phyloP scores from a whole-genome alignment of 1,139 yeast genomes.

The Yamadazyma aaseri region DNA sequence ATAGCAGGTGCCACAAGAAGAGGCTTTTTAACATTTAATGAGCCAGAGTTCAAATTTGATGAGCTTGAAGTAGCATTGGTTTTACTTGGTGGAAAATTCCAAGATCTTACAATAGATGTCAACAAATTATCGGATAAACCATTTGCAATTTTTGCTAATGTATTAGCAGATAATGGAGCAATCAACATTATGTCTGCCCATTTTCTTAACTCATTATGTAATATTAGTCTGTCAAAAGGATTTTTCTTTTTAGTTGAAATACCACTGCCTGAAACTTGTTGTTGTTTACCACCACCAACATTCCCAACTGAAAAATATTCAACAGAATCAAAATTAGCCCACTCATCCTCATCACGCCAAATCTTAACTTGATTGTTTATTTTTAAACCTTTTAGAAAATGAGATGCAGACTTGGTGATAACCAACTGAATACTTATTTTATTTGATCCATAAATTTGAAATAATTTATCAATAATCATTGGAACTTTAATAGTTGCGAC shows the following conservation, averaged over 20 bases:
- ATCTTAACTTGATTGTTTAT: slow-evolving; percentile 80
- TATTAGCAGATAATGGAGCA: slow-evolving; percentile 93
- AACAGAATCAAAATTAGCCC: slow-evolving; percentile 55
- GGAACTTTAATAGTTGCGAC: slow-evolving; percentile 96
- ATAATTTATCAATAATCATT: slow-evolving; percentile 75
- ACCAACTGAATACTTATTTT: slow-evolving; percentile 82
- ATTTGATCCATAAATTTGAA: slow-evolving; percentile 68
- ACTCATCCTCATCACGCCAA: slow-evolving; percentile 94
- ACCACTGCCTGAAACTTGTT: slow-evolving; percentile 4
- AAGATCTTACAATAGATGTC: slow-evolving; percentile 81
- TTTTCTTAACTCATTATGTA: slow-evolving; percentile 84
- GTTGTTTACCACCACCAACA: slow-evolving; percentile 1
- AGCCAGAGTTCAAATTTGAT: slow-evolving; percentile 5
- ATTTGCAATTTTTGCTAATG: slow-evolving; percentile 84
- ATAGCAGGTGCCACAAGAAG: slow-evolving; percentile 93
- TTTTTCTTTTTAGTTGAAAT: slow-evolving; percentile 29
- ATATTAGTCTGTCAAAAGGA: slow-evolving; percentile 48
- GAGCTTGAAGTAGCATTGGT: slow-evolving; percentile 1
- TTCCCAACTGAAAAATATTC: slow-evolving; percentile 12
- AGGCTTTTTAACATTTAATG: slow-evolving; percentile 51
- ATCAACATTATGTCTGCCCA: slow-evolving; percentile 95
- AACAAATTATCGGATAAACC: slow-evolving; percentile 89
- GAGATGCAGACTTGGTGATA: slow-evolving; percentile 79
- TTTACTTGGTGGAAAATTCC: slow-evolving; percentile 62
- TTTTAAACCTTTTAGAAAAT: slow-evolving; percentile 75